Conservation (phyloP, 345 rosid genomes). For the Eucalyptus erythrocorys region DNA sequence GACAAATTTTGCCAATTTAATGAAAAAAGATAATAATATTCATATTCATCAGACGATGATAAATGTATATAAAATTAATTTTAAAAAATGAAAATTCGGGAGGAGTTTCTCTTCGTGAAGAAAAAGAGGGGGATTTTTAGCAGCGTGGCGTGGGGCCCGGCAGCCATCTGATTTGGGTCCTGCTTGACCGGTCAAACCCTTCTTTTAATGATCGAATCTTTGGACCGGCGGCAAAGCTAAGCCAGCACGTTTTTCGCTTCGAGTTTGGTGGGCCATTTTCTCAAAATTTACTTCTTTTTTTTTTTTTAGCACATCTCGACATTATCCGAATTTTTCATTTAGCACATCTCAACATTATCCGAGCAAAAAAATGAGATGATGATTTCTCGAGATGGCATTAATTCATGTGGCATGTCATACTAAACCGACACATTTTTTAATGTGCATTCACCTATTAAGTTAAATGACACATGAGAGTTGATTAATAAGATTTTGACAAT, state of each 20-base stretch:
- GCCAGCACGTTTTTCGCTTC: not conserved
- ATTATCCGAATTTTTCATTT: not conserved
- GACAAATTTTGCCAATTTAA: too few relatives aligned
- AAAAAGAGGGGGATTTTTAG: too few relatives aligned
- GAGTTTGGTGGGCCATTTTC: not conserved
- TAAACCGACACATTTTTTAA: not conserved
- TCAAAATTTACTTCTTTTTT: not conserved
- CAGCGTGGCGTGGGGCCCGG: too few relatives aligned
- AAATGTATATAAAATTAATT: too few relatives aligned
- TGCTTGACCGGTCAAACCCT: not conserved
- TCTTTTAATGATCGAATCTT: not conserved
- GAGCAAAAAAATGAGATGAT: too few relatives aligned
- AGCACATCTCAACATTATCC: not conserved
- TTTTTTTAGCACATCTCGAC: not conserved
- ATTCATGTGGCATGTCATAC: not conserved
- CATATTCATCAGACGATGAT: not conserved
- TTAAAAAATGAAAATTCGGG: too few relatives aligned
- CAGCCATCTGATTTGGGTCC: not conserved
- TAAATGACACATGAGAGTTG: too few relatives aligned
- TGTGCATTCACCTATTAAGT: not conserved
- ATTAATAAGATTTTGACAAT: not conserved
- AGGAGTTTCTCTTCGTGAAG: too few relatives aligned
- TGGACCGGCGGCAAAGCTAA: not conserved
- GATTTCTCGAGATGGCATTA: accelerated
- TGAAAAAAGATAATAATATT: too few relatives aligned